Base-by-base conservation (phyloP, 1,284 basidiomycete genomes). In the Ganoderma resinaceum region DNA sequence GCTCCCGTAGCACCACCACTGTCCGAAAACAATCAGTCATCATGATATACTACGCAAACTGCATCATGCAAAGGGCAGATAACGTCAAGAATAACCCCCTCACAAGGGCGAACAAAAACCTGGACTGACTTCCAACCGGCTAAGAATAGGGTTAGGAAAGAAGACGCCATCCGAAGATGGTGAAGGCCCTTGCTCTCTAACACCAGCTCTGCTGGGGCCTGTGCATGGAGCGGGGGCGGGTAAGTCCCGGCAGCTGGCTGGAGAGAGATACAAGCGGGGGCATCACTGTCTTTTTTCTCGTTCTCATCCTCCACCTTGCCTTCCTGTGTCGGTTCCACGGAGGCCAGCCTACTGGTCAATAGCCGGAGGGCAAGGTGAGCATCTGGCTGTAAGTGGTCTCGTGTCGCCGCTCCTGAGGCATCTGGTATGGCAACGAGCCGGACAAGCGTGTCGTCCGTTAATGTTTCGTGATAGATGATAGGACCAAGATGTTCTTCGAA, bases 1-100 rank as follows among this genome's bases (percentile, higher is more conserved):
- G 78, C 78, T 14, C 78, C 78, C 5, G 77, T 78, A 8, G 78
- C 74, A 3, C 78, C 78, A 52, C 77, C 77, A 66, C 78, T 80
- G 40, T 20, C 2, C 29, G 14, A 59, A 35, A n/a, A 18, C 37
- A 8, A 55, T 42, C 14, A 58, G 55, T n/a, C 43, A 49, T 20
- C 53, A 29, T 23, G 1, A 49, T 37, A 42, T n/a, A 12, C 11
- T n/a, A 14, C 29, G 8, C 11, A 55, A 29, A 20, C n/a, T n/a
- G n/a, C 14, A 31, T 9, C n/a, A 46, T 46, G 43, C 3, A 46
- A n/a, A n/a, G 9, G 20, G 20, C 8, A 46, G 6, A 3, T 7
- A 46, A n/a, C 20, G 43, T 7, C 43, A 6, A 46, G 43, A 20
- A 46, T 14, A 20, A n/a, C 3, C 16, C 16, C 20, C 9, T 42